These are phyloP conservation scores for Henningerozyma blattae DNA, from an alignment of 805 yeast genomes.

Conservation along the genomic window DNA sequence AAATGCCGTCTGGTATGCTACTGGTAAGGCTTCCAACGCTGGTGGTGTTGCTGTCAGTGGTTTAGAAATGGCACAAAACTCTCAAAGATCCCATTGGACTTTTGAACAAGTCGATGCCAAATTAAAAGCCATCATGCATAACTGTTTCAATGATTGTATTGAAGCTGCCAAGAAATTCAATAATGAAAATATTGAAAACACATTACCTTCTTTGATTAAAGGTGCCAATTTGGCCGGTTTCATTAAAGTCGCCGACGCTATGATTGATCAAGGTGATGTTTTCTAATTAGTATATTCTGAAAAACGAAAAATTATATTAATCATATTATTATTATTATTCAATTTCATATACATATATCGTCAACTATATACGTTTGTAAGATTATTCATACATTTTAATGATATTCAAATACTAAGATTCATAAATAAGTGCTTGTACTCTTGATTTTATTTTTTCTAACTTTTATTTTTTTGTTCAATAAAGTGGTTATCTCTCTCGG, in stretches of 20 bases:
- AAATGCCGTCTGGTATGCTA: slow-evolving; percentile 87
- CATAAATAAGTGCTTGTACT: background rate
- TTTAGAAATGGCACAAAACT: slow-evolving; percentile 98
- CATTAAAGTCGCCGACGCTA: slow-evolving; percentile 96
- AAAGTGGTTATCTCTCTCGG: background rate
- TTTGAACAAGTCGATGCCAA: slow-evolving; percentile 84
- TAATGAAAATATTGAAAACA: slow-evolving; percentile 40
- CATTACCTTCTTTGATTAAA: slow-evolving; percentile 88
- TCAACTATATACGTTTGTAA: background rate
- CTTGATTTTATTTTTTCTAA: background rate
- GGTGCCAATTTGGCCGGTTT: slow-evolving; percentile 99
- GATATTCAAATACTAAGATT: too few relatives aligned
- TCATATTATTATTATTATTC: too few relatives aligned
- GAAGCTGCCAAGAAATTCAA: slow-evolving; percentile 74
- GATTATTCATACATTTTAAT: background rate
- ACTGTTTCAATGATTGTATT: slow-evolving; percentile 87
- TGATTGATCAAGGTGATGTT: slow-evolving; percentile 92
- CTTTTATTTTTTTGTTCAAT: background rate
- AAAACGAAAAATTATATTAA: background rate
- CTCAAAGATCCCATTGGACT: slow-evolving; percentile 86
- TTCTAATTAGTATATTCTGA: slow-evolving; percentile 9
- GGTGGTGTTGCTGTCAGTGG: slow-evolving; percentile 99
- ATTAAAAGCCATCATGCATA: slow-evolving; percentile 85
- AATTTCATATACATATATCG: too few relatives aligned
- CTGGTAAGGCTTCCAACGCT: slow-evolving; percentile 98